phyloP scores from a whole-genome alignment of 495 filamentous ascomycete species.

The Friedmanniomyces simplex region DNA sequence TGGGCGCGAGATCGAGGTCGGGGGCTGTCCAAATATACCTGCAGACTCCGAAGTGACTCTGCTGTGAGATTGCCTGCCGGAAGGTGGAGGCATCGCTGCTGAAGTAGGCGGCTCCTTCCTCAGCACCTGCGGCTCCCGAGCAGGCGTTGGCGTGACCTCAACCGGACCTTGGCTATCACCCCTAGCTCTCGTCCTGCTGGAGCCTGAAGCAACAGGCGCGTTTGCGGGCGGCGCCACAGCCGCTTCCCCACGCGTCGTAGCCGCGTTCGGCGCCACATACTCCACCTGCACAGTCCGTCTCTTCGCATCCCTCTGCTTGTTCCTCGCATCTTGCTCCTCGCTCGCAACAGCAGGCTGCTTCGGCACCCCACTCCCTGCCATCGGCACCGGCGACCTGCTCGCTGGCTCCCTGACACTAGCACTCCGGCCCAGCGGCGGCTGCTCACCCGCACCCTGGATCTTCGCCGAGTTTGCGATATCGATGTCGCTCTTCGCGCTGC shows the following conservation, averaged over 20 bases:
- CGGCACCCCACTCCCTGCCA: conserved; percentile 49
- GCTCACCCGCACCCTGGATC: conserved; percentile 49
- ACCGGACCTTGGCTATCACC: conserved; percentile 40
- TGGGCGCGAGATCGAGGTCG: conserved; percentile 50
- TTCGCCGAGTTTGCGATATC: conserved; percentile 81
- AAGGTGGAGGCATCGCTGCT: conserved; percentile 37
- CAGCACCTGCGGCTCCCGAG: conserved; percentile 1
- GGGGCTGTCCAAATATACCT: conserved; percentile 31
- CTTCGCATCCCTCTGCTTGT: conserved; percentile 61
- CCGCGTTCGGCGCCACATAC: conserved; percentile 85
- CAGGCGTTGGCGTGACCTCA: conserved; percentile 26
- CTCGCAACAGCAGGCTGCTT: conserved; percentile 59
- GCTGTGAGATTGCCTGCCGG: conserved; percentile 37
- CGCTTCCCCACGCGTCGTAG: conserved; percentile 58
- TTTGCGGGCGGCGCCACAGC: conserved; percentile 19
- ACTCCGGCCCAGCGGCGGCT: conserved; percentile 60
- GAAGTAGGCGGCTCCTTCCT: conserved; percentile 14
- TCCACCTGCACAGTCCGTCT: conserved; percentile 93
- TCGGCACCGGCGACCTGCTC: conserved; percentile 43
- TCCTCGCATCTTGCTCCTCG: conserved; percentile 43
- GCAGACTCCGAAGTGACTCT: conserved; percentile 49
- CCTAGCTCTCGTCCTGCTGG: conserved; percentile 41
- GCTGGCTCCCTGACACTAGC: conserved; percentile 83
- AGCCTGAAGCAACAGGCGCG: conserved; percentile 25
- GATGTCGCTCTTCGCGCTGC: conserved; percentile 73